Evolutionary conservation across 768 basidiomycete species (phyloP).

Genomic region (Termitomyces heimii): DNA sequence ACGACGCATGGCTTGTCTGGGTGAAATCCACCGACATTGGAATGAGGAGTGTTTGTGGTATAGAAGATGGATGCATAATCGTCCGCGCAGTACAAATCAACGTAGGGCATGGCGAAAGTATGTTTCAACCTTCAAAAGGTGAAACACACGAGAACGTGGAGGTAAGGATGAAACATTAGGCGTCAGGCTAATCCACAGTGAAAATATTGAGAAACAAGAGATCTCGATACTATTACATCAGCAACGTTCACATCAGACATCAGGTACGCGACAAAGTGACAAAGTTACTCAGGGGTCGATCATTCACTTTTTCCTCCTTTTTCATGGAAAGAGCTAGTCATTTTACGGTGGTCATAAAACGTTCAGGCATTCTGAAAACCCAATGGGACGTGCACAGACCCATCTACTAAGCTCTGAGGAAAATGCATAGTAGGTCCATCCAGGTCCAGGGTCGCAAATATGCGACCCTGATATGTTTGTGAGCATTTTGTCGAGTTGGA

Average conservation of each 20-base stretch:
- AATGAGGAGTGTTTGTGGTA: constrained; percentile 52
- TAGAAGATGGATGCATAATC: constrained; percentile 74
- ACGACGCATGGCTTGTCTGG: constrained; percentile 60
- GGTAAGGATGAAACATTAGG: constrained; percentile 7
- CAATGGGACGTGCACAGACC: neutral
- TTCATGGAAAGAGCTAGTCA: neutral
- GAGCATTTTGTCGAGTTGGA: neutral
- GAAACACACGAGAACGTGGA: neutral
- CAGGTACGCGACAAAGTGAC: neutral
- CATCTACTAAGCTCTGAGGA: neutral
- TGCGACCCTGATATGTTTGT: neutral
- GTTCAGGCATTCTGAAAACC: neutral
- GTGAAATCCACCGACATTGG: constrained; percentile 64
- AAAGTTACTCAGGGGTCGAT: neutral
- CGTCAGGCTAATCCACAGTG: neutral
- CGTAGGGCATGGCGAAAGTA: constrained; percentile 49
- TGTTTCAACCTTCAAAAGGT: neutral
- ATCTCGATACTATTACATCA: constrained; percentile 14
- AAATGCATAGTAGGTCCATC: neutral
- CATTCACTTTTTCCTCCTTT: neutral
- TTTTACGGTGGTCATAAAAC: neutral
- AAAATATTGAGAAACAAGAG: constrained; percentile 3
- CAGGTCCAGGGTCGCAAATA: neutral
- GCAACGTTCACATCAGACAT: constrained; percentile 1
- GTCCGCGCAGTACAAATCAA: constrained; percentile 54